Conservation (phyloP, 129 eudicot genomes). For the Daucus carota region DH1_v3.0 NC_030381.2:26952001-26952500, state of each 20-base stretch:
- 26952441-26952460: no score
- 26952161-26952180: conserved; percentile 85
- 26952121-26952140: conserved; percentile 74
- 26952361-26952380: no score
- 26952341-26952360: no score
- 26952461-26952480: no score
- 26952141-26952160: conserved; percentile 85
- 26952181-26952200: conserved; percentile 76
- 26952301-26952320: not conserved
- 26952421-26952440: no score
- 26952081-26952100: not conserved
- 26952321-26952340: no score
- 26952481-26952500: no score
- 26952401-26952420: no score
- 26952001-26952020: not conserved
- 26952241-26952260: conserved; percentile 84
- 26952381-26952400: no score
- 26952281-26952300: not conserved
- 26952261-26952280: conserved; percentile 12
- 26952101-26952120: not conserved
- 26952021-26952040: not conserved
- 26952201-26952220: conserved; percentile 93
- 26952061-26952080: not conserved
- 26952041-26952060: not conserved
- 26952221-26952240: conserved; percentile 81